Percentiles rank a stretch among this genome's conserved stretches.
phyloP scores from a whole-genome alignment of 805 yeast species.

The Saturnispora serradocipensis region DNA sequence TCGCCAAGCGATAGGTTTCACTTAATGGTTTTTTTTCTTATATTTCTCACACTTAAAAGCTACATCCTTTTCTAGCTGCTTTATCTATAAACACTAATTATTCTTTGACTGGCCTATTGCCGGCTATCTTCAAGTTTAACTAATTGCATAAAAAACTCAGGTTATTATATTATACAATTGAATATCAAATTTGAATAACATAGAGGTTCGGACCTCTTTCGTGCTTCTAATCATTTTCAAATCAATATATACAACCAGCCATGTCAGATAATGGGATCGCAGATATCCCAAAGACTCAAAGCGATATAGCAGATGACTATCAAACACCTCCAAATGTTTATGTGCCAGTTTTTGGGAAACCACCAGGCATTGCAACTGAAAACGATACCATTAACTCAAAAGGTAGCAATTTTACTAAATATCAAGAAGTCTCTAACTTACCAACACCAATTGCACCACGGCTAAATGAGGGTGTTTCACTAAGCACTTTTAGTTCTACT shows the following conservation, averaged over 20 bases:
- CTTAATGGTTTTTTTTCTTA: not conserved
- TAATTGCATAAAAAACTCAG: not conserved
- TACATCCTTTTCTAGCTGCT: not conserved
- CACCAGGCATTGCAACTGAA: not conserved
- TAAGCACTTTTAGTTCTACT: not conserved
- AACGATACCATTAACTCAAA: not conserved
- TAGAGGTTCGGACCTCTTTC: not conserved
- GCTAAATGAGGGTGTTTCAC: not conserved
- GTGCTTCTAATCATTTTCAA: not conserved
- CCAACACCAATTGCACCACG: constrained; percentile 18
- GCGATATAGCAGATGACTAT: not conserved
- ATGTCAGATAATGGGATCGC: constrained; percentile 1
- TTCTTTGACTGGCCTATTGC: not conserved
- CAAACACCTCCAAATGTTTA: constrained; percentile 10
- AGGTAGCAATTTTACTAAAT: not conserved
- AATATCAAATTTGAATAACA: not conserved
- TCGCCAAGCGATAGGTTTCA: not conserved
- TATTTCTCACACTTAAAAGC: not conserved
- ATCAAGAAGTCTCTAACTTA: constrained; percentile 15
- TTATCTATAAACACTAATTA: not conserved
- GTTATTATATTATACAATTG: not conserved
- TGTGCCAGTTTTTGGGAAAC: not conserved
- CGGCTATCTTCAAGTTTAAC: not conserved
- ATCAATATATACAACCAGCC: not conserved
- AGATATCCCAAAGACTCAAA: not conserved